phyloP scores from a whole-genome alignment of 352 stramenopile species.

The Heterotrichella gracilis region DNA sequence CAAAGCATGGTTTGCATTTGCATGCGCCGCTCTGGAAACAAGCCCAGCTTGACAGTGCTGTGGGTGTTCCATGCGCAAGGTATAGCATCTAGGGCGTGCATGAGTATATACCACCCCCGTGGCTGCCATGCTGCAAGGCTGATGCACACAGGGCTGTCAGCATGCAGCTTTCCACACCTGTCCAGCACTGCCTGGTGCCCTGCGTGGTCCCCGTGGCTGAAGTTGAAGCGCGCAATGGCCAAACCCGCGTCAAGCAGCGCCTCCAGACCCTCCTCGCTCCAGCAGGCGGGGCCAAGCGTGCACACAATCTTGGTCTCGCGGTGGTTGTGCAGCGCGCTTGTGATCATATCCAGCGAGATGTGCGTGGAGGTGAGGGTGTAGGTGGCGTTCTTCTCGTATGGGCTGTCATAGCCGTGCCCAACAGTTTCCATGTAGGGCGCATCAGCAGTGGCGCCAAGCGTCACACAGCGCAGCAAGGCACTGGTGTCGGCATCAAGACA shows the following conservation, averaged over 20 bases:
- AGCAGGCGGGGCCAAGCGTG: slow-evolving; percentile 50
- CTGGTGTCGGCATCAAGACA: no score
- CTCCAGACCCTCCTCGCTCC: slow-evolving; percentile 37
- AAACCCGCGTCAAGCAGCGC: slow-evolving; percentile 43
- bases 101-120: no score
- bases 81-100: no score
- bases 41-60: no score
- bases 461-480: background rate
- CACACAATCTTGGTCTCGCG: slow-evolving; percentile 43
- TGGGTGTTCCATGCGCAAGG: no score
- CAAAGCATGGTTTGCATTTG: no score
- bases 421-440: background rate
- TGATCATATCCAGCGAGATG: background rate
- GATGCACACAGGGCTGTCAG: background rate
- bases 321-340: background rate
- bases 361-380: background rate
- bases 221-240: slow-evolving; percentile 65
- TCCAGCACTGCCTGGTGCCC: background rate
- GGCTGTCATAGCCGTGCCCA: background rate
- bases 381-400: background rate
- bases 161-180: background rate
- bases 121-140: slow-evolving; percentile 19
- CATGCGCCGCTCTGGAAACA: no score
- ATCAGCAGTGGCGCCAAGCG: background rate
- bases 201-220: slow-evolving; percentile 44